Evolutionary conservation across 2,329 filamentous ascomycete genomes (phyloP).

Genomic region (Pestalotiopsis fici): DNA sequence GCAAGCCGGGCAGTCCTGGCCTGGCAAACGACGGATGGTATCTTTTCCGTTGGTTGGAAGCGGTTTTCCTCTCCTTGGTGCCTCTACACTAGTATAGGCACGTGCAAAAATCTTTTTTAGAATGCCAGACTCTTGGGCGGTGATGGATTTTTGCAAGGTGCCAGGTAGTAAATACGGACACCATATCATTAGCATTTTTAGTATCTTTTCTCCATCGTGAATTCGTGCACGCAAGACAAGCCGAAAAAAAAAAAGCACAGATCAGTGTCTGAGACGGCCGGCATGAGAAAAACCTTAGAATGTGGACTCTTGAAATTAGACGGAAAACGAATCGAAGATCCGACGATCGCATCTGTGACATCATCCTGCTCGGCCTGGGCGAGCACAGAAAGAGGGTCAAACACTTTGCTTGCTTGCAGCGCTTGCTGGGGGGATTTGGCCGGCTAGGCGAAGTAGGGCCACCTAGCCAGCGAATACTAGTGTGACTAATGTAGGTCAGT

Average conservation of each 20-base stretch:
- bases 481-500: background rate
- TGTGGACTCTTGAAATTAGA: slow-evolving; percentile 3
- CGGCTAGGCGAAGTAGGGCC: background rate
- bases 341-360: background rate
- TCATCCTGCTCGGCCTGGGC: background rate
- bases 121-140: background rate
- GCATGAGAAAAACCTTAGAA: slow-evolving; percentile 1
- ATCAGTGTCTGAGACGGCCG: slow-evolving; percentile 3
- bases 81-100: background rate
- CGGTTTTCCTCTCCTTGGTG: background rate
- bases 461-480: background rate
- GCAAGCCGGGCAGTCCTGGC: slow-evolving; percentile 1
- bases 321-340: background rate
- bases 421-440: background rate
- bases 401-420: background rate
- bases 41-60: too few relatives aligned
- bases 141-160: background rate
- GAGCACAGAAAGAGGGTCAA: background rate
- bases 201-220: too few relatives aligned
- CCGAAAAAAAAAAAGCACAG: slow-evolving; percentile 1
- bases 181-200: too few relatives aligned
- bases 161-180: background rate
- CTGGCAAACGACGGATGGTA: background rate
- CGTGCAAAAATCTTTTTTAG: slow-evolving; percentile 1
- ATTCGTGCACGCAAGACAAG: background rate